Evolutionary conservation across 345 rosid genomes (phyloP).

Genomic region (Conringia planisiliqua): DNA sequence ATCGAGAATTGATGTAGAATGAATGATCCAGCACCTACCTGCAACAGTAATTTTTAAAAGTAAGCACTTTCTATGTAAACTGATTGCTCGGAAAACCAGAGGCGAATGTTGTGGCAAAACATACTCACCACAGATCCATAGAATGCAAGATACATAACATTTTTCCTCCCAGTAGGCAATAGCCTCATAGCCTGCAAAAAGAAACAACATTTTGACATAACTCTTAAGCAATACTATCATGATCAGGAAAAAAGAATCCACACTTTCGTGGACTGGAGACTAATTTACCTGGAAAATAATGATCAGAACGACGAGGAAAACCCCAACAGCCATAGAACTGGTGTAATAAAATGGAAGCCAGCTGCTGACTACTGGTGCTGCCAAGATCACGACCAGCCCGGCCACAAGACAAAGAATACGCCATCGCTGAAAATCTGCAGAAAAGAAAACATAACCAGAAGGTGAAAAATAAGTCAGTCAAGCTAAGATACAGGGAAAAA

Average conservation of each 20-base stretch:
- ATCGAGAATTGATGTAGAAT: slow-evolving; percentile 72
- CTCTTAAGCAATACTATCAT: background rate
- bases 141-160: slow-evolving; percentile 53
- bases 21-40: slow-evolving; percentile 87
- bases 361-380: slow-evolving; percentile 74
- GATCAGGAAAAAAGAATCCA: background rate
- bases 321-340: slow-evolving; percentile 86
- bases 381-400: slow-evolving; percentile 57
- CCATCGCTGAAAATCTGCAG: slow-evolving; percentile 81
- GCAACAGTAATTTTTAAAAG: slow-evolving; percentile 22
- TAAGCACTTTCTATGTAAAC: slow-evolving; percentile 8
- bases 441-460: background rate
- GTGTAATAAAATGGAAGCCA: slow-evolving; percentile 98
- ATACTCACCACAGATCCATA: slow-evolving; percentile 69
- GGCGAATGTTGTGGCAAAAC: background rate
- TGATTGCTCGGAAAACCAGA: background rate
- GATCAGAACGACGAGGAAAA: slow-evolving; percentile 75
- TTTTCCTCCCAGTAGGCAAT: slow-evolving; percentile 73
- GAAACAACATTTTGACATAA: background rate
- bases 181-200: slow-evolving; percentile 67
- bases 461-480: background rate
- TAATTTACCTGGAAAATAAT: slow-evolving; percentile 76
- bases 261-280: background rate
- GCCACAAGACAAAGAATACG: slow-evolving; percentile 63
- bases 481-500: background rate